Base-by-base conservation (phyloP, 2,329 filamentous ascomycete species). In the Colletotrichum sp. region DNA sequence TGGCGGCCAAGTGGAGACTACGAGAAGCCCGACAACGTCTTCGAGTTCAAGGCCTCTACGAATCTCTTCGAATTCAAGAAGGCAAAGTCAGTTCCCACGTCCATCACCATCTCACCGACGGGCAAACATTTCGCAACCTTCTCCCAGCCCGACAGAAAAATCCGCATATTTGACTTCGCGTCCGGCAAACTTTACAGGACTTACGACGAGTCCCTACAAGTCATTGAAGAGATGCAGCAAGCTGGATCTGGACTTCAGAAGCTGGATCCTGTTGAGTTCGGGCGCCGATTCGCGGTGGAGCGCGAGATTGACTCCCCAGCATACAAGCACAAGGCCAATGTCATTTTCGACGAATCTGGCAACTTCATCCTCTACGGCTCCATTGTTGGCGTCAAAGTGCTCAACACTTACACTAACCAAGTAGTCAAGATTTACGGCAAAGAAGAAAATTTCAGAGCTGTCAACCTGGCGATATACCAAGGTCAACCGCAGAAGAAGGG, bases 41-140 rank as follows among this genome's bases (percentile, higher is more conserved):
- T 98, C 83, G 91, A 95, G 79, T 95, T 96, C 86, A 99, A 99
- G 86, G 98, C 95, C 82, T 93, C 95, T 2, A 99, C 97, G 4
- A 97, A 95, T 81, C 89, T 99, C 1, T 99, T 99, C 82, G 96
- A 98, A 69, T 99, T 99, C 87, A 99, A 98, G 82, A 99, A 98
- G 85, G 91, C 95, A 67, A 99, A 98, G 84, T 95, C 96, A 0
- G 91, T 94, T 1, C 96, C 96, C 0, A 92, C 93, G 6, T 95
- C 95, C 13, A 88, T 99, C 65, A 95, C 94, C 0, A 91, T 99
- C 63, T 98, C 97, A 0, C 96, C 96, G 0, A 94, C 94, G 0
- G 96, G 96, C 7, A 91, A 94, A 73, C 95, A 96, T 76, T 97
- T 99, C 81, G 95, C 94, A 3, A 94, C 95, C 0, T 93, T 97